Base-by-base conservation (phyloP, 495 filamentous ascomycete species). In the Astrothelium macrocarpum region DNA sequence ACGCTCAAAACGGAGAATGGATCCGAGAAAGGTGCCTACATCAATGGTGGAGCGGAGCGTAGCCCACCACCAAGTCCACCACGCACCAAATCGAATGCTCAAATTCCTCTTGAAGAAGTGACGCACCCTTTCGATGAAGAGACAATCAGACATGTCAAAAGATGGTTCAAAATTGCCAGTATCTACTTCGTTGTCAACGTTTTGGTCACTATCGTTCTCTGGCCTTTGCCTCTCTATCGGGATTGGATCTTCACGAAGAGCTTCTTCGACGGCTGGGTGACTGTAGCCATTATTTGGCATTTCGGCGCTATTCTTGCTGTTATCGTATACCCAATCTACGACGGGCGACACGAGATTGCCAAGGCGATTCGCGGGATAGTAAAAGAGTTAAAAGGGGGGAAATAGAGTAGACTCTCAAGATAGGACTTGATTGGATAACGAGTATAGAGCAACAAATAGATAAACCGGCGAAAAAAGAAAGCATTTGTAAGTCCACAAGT, bases 191-290 rank as follows among this genome's bases (percentile, higher is more conserved):
- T 78, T 3, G 66, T 74, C 9, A 71, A 78, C 56, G 71, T 76
- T 11, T 58, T 78, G 34, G 59, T 78, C 16, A 79, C 77, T 10
- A 74, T 77, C 34, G 64, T 79, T 36, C 63, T 73, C 2, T 79
- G 77, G 76, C 78, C 77, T 10, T 68, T 79, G 65, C 77, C 77
- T 59, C 70, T 79, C 12, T 79, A 78, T 53, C 71, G 77, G 2
- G 67, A 78, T 58, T 79, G 77, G 25, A 73, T 79, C 23, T 79
- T 80, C 63, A 76, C 69, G 0, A 77, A 76, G 64, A 65, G 73
- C 11, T 82, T 82, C 66, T 81, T 79, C 66, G 68, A 68, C 0
- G 77, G 75, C 0, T 82, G 80, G 80, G 64, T 73, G 0, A 76
- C 73, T 0, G 75, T 81, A 0, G 71, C 76, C 0, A 77, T 80